Evolutionary conservation across 306 rosid species (phyloP).

Genomic region (Cucurbita argyrosperma): DNA sequence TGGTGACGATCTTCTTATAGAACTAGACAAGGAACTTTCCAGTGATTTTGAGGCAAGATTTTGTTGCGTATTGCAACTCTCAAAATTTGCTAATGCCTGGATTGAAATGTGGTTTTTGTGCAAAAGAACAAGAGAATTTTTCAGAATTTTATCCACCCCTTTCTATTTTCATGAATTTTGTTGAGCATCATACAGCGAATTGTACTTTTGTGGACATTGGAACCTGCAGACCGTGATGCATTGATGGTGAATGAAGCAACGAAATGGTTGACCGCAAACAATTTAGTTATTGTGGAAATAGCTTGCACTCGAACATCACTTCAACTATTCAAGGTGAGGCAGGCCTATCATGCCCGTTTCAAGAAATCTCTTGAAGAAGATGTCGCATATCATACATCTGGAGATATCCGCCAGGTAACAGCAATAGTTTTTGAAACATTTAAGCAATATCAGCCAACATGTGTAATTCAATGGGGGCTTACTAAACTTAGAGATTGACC

Average conservation of each 20-base stretch:
- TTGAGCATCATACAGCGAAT: constrained; percentile 16
- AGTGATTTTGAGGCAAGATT: constrained; percentile 41
- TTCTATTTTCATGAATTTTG: not conserved
- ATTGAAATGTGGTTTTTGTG: not conserved
- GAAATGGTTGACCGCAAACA: constrained; percentile 24
- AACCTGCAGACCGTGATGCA: constrained; percentile 44
- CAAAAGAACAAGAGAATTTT: not conserved
- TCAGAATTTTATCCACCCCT: not conserved
- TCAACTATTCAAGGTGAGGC: constrained; percentile 21
- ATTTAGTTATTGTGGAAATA: constrained; percentile 32
- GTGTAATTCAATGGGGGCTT: not conserved
- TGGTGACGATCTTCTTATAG: constrained; percentile 40
- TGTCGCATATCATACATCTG: constrained; percentile 40
- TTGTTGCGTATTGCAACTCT: not conserved
- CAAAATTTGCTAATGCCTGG: not conserved
- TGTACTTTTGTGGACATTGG: constrained; percentile 36
- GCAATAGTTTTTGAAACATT: not conserved
- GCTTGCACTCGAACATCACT: constrained; percentile 33
- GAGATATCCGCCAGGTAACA: constrained; percentile 44
- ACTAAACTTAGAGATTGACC: not conserved
- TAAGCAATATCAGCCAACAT: not conserved
- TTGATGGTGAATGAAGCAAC: constrained; percentile 33
- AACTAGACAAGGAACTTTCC: constrained; percentile 38
- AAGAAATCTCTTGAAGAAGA: constrained; percentile 53
- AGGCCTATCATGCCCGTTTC: constrained; percentile 36